A percentile compares a stretch with the other conserved stretches of the same genome.
phyloP scores from a whole-genome alignment of 2,329 filamentous ascomycete species.

The Scedosporium dehoogii region DNA sequence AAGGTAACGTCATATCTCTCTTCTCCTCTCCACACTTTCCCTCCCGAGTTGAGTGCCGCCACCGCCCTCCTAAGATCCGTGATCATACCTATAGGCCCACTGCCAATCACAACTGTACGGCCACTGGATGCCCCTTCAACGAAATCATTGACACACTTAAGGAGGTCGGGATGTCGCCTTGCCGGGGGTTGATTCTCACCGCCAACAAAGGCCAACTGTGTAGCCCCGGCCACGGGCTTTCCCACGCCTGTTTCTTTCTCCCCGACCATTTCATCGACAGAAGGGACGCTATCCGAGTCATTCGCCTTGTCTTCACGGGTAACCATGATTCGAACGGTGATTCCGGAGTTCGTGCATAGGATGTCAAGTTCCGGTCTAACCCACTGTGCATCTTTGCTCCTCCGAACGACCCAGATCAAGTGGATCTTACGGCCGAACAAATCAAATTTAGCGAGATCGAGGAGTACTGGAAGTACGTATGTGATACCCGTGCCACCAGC shows the following conservation, averaged over 20 bases:
- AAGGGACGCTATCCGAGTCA: slow-evolving; percentile 5
- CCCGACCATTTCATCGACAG: slow-evolving; percentile 7
- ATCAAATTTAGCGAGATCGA: slow-evolving; percentile 24
- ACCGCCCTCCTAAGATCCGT: slow-evolving; percentile 45
- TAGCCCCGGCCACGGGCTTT: slow-evolving; percentile 15
- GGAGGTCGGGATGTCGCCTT: slow-evolving; percentile 33
- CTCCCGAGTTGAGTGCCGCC: slow-evolving; percentile 40
- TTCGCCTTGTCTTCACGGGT: slow-evolving; percentile 36
- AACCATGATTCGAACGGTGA: slow-evolving; percentile 48
- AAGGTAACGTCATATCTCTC: slow-evolving; percentile 45
- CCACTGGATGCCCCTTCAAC: slow-evolving; percentile 35
- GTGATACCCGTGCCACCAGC: slow-evolving; percentile 30
- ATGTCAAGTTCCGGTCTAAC: slow-evolving; percentile 43
- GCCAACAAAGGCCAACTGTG: slow-evolving; percentile 15
- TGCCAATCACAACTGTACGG: slow-evolving; percentile 46
- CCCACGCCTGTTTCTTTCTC: slow-evolving; percentile 15
- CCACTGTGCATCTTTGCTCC: slow-evolving; percentile 46
- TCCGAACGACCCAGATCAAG: slow-evolving; percentile 56
- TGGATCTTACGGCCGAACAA: slow-evolving; percentile 41
- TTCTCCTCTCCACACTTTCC: slow-evolving; percentile 47
- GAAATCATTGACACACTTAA: slow-evolving; percentile 36
- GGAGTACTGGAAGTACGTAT: slow-evolving; percentile 26
- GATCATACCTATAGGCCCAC: slow-evolving; percentile 51
- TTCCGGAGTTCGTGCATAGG: slow-evolving; percentile 31
- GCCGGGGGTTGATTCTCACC: slow-evolving; percentile 11